These are phyloP conservation scores for Carex kokanica DNA, from an alignment of 176 grass and related monocot species.

Conservation along the genomic window DNA sequence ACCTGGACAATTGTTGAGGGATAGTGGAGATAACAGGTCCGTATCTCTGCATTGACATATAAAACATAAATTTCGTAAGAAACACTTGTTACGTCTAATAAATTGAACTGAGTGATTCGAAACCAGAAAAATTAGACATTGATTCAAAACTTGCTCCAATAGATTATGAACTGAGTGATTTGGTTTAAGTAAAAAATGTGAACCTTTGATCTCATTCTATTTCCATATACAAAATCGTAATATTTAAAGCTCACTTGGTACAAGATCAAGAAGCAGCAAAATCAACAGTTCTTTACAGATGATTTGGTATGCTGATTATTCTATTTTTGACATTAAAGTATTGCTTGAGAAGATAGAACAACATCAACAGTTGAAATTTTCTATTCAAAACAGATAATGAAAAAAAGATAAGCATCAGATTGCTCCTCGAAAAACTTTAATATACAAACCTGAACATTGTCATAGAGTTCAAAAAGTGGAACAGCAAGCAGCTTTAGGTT, in stretches of 20 bases:
- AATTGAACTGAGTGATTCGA: neutral
- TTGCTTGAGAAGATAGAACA: neutral
- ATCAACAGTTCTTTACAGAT: neutral
- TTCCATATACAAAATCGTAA: neutral
- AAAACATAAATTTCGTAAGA: slow-evolving; percentile 18
- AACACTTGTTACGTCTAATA: neutral
- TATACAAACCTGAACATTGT: slow-evolving; percentile 82
- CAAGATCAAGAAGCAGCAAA: neutral
- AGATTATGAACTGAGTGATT: neutral
- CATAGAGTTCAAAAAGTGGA: slow-evolving; percentile 96
- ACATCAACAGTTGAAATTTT: neutral
- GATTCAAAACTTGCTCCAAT: neutral
- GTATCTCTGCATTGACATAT: slow-evolving; percentile 64
- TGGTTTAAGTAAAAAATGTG: neutral
- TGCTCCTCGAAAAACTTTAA: neutral
- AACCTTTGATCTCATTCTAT: neutral
- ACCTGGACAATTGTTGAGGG: slow-evolving; percentile 91
- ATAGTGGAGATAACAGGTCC: slow-evolving; percentile 99
- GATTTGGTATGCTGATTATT: neutral
- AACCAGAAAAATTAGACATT: neutral
- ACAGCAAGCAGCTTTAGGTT: slow-evolving; percentile 99
- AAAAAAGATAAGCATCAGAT: neutral
- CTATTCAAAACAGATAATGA: neutral
- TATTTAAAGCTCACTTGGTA: neutral
- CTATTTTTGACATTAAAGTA: neutral